Evolutionary conservation across 2,329 filamentous ascomycete species (phyloP).

Genomic region (Emmonsia crescens): DNA sequence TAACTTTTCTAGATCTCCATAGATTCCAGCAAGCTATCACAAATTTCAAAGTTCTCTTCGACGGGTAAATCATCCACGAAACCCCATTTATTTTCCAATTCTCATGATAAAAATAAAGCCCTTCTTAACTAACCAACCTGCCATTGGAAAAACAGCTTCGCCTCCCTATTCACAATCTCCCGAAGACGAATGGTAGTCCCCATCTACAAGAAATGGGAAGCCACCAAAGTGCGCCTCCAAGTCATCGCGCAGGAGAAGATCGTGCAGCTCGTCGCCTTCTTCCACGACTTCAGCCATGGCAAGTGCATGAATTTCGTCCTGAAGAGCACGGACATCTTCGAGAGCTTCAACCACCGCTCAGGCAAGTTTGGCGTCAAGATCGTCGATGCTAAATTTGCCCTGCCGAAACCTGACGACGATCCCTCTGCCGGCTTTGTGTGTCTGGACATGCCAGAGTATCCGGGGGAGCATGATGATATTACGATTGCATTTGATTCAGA

Average conservation of each 20-base stretch:
- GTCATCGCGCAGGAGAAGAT: slow-evolving; percentile 66
- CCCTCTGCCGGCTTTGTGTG: slow-evolving; percentile 63
- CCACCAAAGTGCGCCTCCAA: slow-evolving; percentile 67
- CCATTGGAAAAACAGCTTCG: slow-evolving; percentile 40
- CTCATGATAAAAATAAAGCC: neutral
- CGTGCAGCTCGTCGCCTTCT: slow-evolving; percentile 72
- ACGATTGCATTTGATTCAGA: slow-evolving; percentile 73
- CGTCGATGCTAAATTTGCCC: slow-evolving; percentile 80
- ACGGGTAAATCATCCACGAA: slow-evolving; percentile 36
- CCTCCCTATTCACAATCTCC: slow-evolving; percentile 67
- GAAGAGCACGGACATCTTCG: slow-evolving; percentile 73
- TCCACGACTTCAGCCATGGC: slow-evolving; percentile 76
- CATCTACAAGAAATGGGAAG: slow-evolving; percentile 91
- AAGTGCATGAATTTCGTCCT: slow-evolving; percentile 82
- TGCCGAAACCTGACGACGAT: slow-evolving; percentile 50
- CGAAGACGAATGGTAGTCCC: slow-evolving; percentile 80
- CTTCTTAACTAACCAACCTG: neutral
- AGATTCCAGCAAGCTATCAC: slow-evolving; percentile 69
- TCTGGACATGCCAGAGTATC: slow-evolving; percentile 77
- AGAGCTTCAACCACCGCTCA: slow-evolving; percentile 49
- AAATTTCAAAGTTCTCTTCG: slow-evolving; percentile 65
- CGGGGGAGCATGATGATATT: slow-evolving; percentile 88
- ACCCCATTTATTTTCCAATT: neutral
- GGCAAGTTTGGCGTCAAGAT: slow-evolving; percentile 65
- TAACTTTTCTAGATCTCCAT: slow-evolving; percentile 51